Evolutionary conservation across 257 asterid species (phyloP).

Genomic region (Hygrophila difformis): DNA sequence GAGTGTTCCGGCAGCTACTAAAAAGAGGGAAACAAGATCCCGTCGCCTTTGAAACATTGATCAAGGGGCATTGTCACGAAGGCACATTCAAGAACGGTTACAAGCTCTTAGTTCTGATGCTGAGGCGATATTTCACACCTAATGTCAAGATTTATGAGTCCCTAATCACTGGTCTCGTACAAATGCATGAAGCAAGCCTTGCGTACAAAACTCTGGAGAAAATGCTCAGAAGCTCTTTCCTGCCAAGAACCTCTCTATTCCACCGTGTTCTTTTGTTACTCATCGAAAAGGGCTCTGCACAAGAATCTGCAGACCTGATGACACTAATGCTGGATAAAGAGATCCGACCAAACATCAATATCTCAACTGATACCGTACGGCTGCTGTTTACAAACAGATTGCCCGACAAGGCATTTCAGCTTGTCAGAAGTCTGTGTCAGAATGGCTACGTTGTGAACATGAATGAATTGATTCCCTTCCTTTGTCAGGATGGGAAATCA

Average conservation of each 20-base stretch:
- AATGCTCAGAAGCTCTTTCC: conserved; percentile 57
- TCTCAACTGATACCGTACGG: conserved; percentile 51
- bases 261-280: conserved; percentile 57
- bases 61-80: conserved; percentile 70
- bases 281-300: conserved; percentile 35
- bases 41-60: conserved; percentile 54
- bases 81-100: conserved; percentile 44
- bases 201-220: conserved; percentile 53
- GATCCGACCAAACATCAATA: conserved; percentile 45
- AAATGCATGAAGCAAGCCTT: conserved; percentile 33
- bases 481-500: conserved; percentile 39
- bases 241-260: conserved; percentile 50
- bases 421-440: conserved; percentile 37
- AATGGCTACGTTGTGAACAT: conserved; percentile 44
- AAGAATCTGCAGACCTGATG: conserved; percentile 49
- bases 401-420: conserved; percentile 36
- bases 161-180: conserved; percentile 47
- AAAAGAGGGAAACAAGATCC: conserved; percentile 68
- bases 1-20: conserved; percentile 63
- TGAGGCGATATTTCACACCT: conserved; percentile 60
- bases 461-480: conserved; percentile 42
- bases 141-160: conserved; percentile 39
- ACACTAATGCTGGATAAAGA: conserved; percentile 55
- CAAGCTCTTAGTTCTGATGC: conserved; percentile 55
- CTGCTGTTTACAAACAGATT: conserved; percentile 35